phyloP scores from a whole-genome alignment of 2,329 filamentous ascomycete species.

The Fusarium tricinctum region DNA sequence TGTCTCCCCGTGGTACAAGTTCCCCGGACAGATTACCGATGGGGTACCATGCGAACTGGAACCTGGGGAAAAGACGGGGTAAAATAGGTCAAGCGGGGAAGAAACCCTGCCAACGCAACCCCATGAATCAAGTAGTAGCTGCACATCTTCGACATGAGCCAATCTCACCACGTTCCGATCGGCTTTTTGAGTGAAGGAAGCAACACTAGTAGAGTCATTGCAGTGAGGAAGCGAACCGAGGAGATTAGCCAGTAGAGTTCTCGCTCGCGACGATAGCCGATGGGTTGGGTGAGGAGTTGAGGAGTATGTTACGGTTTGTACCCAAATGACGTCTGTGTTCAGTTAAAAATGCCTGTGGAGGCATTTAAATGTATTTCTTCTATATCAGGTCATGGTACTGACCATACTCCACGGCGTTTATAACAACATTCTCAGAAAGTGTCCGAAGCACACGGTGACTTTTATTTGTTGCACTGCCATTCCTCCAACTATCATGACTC shows the following conservation, averaged over 20 bases:
- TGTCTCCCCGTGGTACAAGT: no score
- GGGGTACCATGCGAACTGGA: constrained; percentile 2
- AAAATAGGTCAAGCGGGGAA: constrained; percentile 19
- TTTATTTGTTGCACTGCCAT: no score
- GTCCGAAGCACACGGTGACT: no score
- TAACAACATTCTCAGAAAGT: accelerated
- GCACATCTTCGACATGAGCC: not conserved
- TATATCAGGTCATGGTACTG: not conserved
- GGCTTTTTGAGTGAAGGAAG: not conserved
- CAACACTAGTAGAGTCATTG: not conserved
- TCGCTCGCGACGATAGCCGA: constrained; percentile 3
- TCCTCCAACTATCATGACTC: not conserved
- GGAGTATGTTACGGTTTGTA: not conserved
- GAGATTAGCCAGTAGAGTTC: not conserved
- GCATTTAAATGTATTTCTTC: not conserved
- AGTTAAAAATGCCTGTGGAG: accelerated
- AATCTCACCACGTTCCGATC: constrained; percentile 19
- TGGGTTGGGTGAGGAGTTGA: not conserved
- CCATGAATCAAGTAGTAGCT: not conserved
- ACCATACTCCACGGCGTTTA: accelerated
- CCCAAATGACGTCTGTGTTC: not conserved
- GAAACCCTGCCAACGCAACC: not conserved
- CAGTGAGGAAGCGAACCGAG: not conserved
- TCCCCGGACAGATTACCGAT: not conserved
- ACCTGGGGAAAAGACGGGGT: constrained; percentile 8